Base-by-base conservation (phyloP, 305 asterid genomes). In the Rubia balearica region DNA sequence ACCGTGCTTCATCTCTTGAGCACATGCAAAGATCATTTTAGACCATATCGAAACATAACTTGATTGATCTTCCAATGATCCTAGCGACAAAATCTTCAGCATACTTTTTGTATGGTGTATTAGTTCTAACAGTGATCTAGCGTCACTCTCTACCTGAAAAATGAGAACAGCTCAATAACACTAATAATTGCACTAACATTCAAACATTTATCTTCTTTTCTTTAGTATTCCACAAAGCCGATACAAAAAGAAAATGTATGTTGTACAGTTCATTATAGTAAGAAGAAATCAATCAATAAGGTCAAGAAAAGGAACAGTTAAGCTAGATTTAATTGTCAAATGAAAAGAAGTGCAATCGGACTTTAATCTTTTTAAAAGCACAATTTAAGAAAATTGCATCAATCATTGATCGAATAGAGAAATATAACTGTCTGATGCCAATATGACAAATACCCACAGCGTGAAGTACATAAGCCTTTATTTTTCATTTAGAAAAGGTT, bases 1-100 rank as follows among this genome's bases (percentile, higher is more conserved):
- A 72, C 97, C 97, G 51, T 84, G 83, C 69, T 80, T 85, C 82
- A 91, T 78, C 82, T 89, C 97, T 79, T 73, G 85, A 22, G 71
- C 76, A 75, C 97, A 88, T 61, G 74, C 84, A 62, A 84, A 78
- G 70, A 89, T 75, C 83, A 91, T 79, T 74, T 85, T 73, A 67
- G 78, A 77, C 97, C 97, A 91, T 53, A 80, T 21, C 43, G 89
- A 83, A 68, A 88, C 78, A 84, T 91, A 91, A 19, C 69, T 46
- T 61, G 74, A 70, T 72, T 78, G 87, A 73, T 88, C 91, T 74
- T 85, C 91, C 53, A 68, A 68, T 63, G 91, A 82, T 76, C 88
- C 95, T 7, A 82, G 21, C 59, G 64, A 78, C 86, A 91, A 78
- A 79, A 91, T 81, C 80, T 84, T 86, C 73, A 88, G 84, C 93